Evolutionary conservation across 305 asterid genomes (phyloP), one percentile per base, ranked within the genome.

Genomic region (Caryopteris hybrid): DNA sequence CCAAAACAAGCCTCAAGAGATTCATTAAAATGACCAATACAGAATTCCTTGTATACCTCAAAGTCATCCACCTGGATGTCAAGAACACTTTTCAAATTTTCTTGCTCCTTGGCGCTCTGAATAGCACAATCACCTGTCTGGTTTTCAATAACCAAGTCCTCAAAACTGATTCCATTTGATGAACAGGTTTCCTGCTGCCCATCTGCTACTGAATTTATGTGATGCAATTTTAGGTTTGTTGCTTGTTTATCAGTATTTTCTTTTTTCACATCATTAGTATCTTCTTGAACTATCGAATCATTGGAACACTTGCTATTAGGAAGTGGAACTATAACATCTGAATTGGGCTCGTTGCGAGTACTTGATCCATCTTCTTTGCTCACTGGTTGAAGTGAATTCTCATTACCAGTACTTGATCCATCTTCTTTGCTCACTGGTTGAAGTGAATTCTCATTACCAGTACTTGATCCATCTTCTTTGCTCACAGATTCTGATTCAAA

Each of bases 21-120:
- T 33, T 86, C 91, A 74, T 73, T 75, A 72, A 72, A 69, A 55
- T 85, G 89, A 52, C 41, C 16, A 50, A 71, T 41, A 62, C 72
- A 64, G 16, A 74, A 57, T 18, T 66, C 84, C 47, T 66, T 56
- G 62, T 78, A 76, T 69, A 61, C 71, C 48, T 56, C 68, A 57
- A 70, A 60, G 43, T 70, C 82, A 66, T 67, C 88, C 66, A 73
- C 63, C 51, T 39, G 46, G 66, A 66, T 45, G 54, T 67, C 86
- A n/a, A 23, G 75, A 53, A 42, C 59, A 61, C n/a, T 42, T 23
- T 68, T 68, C 56, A 20, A 56, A 61, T 74, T 74, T 39, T 72
- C 78, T 55, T 54, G 74, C 22, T 79, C 78, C 68, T 68, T 31
- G 43, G 47, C 55, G 52, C 42, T 73, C 45, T 70, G 69, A 47